Percentiles rank a stretch among this genome's conserved stretches.
Conservation (phyloP, 2,329 filamentous ascomycete genomes). For the Alternaria sp. region DNA sequence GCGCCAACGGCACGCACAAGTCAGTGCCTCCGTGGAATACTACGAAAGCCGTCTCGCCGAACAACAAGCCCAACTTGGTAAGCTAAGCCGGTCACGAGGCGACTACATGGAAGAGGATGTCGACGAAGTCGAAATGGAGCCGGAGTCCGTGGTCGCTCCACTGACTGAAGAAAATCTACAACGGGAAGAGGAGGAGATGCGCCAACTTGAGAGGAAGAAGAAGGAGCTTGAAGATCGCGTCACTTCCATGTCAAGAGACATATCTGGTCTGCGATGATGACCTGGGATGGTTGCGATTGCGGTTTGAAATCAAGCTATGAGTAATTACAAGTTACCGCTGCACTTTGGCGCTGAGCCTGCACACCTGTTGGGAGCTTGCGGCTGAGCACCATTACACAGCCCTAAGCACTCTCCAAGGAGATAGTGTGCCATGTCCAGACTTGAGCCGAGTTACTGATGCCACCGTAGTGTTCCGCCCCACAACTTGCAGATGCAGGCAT, state of each 20-base stretch:
- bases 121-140: constrained; percentile 54
- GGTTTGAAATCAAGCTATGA: constrained; percentile 8
- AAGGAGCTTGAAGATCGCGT: constrained; percentile 68
- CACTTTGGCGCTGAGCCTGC: no score
- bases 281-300: background rate
- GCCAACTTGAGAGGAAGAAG: constrained; percentile 70
- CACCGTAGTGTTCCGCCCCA: no score
- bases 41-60: constrained; percentile 82
- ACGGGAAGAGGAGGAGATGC: constrained; percentile 73
- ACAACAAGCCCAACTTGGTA: constrained; percentile 76
- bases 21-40: constrained; percentile 76
- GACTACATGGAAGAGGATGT: constrained; percentile 66
- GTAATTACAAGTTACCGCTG: constrained; percentile 18
- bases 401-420: no score
- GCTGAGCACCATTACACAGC: no score
- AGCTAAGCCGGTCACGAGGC: constrained; percentile 70
- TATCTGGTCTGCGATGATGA: constrained; percentile 64
- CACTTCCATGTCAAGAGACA: constrained; percentile 72
- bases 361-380: no score
- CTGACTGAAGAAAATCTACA: constrained; percentile 74
- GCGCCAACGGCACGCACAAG: constrained; percentile 73
- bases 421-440: no score
- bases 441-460: no score
- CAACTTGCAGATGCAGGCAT: no score
- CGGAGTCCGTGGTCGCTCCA: constrained; percentile 53